Evolutionary conservation across 257 asterid species (phyloP).

Genomic region (Petunia axillaris): DNA sequence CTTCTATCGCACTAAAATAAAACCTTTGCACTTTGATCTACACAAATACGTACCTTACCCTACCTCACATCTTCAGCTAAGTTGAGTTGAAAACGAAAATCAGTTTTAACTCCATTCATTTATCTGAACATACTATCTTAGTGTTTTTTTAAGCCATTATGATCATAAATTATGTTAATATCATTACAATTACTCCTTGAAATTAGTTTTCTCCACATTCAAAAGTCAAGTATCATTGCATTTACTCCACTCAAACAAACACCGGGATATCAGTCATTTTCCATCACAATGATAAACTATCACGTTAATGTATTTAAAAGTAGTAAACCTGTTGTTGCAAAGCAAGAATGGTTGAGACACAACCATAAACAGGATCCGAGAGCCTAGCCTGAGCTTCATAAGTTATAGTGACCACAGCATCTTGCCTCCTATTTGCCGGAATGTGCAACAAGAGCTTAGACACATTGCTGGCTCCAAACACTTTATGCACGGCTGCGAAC

Average conservation of each 20-base stretch:
- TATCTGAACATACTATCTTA: background rate
- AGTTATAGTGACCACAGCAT: slow-evolving; percentile 76
- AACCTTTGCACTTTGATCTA: background rate
- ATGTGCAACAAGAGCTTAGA: slow-evolving; percentile 74
- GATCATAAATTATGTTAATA: no score
- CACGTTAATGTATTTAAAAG: background rate
- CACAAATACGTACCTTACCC: background rate
- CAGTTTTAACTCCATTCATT: background rate
- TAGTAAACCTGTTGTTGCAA: slow-evolving; percentile 76
- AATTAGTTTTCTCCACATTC: no score
- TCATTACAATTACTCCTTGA: no score
- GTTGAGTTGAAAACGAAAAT: background rate
- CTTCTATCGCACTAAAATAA: no score
- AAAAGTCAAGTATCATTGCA: no score
- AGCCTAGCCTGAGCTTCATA: slow-evolving; percentile 93
- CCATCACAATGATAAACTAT: background rate
- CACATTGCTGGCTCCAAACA: slow-evolving; percentile 89
- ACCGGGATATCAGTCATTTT: background rate
- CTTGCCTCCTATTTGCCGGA: slow-evolving; percentile 68
- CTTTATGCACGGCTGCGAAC: slow-evolving; percentile 92
- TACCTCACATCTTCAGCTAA: background rate
- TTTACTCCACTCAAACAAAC: no score
- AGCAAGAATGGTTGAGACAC: slow-evolving; percentile 76
- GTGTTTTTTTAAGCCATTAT: background rate
- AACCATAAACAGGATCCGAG: slow-evolving; percentile 88